Evolutionary conservation across 2,329 filamentous ascomycete species (phyloP), one percentile per base, ranked within the genome.

Genomic region (Xylariomycetidae sp.): DNA sequence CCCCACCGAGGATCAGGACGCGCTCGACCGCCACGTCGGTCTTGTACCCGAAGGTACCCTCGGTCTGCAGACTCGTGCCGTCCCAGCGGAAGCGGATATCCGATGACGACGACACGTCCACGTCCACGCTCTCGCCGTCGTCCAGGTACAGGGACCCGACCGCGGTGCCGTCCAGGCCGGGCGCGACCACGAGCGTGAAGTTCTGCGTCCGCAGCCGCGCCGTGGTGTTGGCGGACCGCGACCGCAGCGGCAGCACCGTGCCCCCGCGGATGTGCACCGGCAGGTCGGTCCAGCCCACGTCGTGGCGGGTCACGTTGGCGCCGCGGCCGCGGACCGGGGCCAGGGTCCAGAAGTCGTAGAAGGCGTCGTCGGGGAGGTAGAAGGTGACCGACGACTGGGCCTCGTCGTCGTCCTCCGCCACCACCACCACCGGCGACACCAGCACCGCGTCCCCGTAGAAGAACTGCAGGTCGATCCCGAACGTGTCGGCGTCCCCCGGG

Each of bases 71-170:
- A 1, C 30, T 44, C 17, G 31, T 25, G 10, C 48, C 46, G 23
- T 50, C 46, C 42, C 44, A 49, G 13, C 23, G 28, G 10, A 50
- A 49, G 14, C 17, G 38, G 20, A 49, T 46, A 29, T 48, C 44
- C 6, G 43, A 46, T n/a, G n/a, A n/a, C n/a, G n/a, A n/a, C n/a
- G n/a, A n/a, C n/a, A n/a, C n/a, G n/a, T n/a, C n/a, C n/a, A n/a
- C n/a, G n/a, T 73, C 61, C 31, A 89, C 47, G 17, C 72, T 78
- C 38, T 79, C 76, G 7, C 86, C 86, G 40, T 93, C 85, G 46
- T 92, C 86, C 5, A 92, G 61, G 54, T 89, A 92, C 36, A 92
- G 63, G 32, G 68, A 65, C 0, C 86, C 86, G 1, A 52, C 56
- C 0, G 86, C 86, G 6, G 62, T 73, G 3, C 80, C 82, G 32